These are phyloP conservation scores for Gardenia jasminoides DNA, from an alignment of 257 asterid species.

Conservation along the genomic window DNA sequence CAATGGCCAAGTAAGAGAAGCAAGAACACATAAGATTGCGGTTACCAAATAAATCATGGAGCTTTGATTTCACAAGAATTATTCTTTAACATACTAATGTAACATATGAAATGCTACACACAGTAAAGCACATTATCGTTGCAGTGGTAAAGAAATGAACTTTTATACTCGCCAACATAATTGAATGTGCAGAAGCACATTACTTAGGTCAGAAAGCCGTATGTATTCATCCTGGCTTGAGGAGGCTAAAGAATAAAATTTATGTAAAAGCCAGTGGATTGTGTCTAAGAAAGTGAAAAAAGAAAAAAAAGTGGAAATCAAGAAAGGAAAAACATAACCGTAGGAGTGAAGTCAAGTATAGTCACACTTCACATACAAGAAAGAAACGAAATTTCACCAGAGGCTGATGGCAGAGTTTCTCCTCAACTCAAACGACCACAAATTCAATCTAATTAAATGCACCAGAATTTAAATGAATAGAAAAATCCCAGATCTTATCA, in stretches of 20 bases:
- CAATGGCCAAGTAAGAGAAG: not conserved
- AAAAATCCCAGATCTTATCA: constrained; percentile 13
- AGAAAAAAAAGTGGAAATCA: not conserved
- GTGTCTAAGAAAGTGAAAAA: not conserved
- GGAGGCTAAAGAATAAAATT: not conserved
- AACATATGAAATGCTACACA: not conserved
- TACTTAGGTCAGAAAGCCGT: not conserved
- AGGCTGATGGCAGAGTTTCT: not conserved
- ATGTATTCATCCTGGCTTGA: not conserved
- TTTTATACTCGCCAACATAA: not conserved
- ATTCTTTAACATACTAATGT: not conserved
- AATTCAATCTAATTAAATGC: not conserved
- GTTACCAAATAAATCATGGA: not conserved
- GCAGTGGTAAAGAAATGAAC: not conserved
- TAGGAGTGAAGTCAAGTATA: constrained; percentile 20
- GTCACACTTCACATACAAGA: constrained; percentile 6
- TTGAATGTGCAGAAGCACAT: not conserved
- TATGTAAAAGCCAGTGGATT: not conserved
- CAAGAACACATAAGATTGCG: not conserved
- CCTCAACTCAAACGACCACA: not conserved
- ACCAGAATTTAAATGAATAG: not conserved
- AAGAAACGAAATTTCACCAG: constrained; percentile 7
- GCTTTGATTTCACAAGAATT: not conserved
- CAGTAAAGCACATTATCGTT: not conserved
- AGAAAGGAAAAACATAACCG: not conserved